Evolutionary conservation across 176 grass and related monocot species (phyloP), one percentile per base, ranked within the genome.

Genomic region (Rhynchospora tenuis): DNA sequence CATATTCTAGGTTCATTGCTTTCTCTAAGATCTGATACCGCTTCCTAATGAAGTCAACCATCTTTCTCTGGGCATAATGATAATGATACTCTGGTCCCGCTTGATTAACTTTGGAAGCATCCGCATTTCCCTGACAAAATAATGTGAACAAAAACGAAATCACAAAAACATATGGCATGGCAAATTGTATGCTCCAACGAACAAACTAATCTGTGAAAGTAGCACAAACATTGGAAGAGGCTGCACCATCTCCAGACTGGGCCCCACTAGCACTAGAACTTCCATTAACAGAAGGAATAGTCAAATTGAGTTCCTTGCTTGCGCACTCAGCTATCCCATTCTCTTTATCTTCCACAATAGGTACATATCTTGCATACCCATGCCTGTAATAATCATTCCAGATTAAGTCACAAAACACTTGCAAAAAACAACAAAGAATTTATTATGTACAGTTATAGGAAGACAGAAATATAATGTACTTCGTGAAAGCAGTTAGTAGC

Each of bases 321-420:
- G 91, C 97, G 92, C 85, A 56, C 29, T 99, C 97, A 81, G 83
- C 89, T 71, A 99, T 87, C 9, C 93, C 88, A n/a, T 86, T 85
- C 8, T 88, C 88, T 89, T 84, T 88, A 63, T 99, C 97, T 87
- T 96, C 97, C 72, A 92, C 86, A 86, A 99, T 91, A 85, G 88
- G 93, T 58, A 95, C 93, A 93, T 93, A 99, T 86, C 93, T 96
- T 66, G 97, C 97, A 88, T 96, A 99, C 29, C 97, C 97, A 92
- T 99, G 97, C 89, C 97, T 91, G 70, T 79, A 59, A 42, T 81
- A 78, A 88, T 47, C 28, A 67, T 84, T 73, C 50, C 52, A 73
- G 64, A 50, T 73, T 38, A 38, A 84, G 45, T 23, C 59, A 78
- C 68, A 78, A 63, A 45, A 51, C 66, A 51, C 66, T 14, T 17